A percentile compares a stretch with the other conserved stretches of the same genome.
Conservation (phyloP, 345 rosid species). For the Aegle marmelos region DNA sequence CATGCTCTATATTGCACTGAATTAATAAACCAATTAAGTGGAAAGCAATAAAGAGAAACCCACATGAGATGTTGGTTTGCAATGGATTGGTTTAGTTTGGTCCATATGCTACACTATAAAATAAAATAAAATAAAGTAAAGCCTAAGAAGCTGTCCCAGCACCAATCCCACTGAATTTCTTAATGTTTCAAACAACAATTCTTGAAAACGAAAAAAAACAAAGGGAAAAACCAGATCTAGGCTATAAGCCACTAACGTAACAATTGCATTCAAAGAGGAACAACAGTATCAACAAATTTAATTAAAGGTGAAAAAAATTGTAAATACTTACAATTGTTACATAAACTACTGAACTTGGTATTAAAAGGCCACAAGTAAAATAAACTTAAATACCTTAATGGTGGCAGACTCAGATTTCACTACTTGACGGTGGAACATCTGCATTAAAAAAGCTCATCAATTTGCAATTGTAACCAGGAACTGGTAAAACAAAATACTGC, state of each 20-base stretch:
- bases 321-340: not conserved
- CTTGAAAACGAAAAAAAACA: not conserved
- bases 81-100: not conserved
- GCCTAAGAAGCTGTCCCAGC: no score
- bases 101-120: no score
- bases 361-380: not conserved
- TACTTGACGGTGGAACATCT: constrained; percentile 79
- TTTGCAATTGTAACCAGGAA: not conserved
- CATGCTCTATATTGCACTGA: not conserved
- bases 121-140: no score
- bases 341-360: not conserved
- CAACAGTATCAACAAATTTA: not conserved
- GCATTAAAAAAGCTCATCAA: constrained; percentile 28
- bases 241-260: not conserved
- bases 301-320: not conserved
- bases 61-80: not conserved
- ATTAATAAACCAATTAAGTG: not conserved
- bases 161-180: not conserved
- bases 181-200: not conserved
- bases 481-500: not conserved
- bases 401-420: constrained; percentile 96
- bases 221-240: not conserved
- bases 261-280: constrained; percentile 1
- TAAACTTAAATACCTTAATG: constrained; percentile 53
- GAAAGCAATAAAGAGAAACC: not conserved